phyloP scores from a whole-genome alignment of 768 basidiomycete genomes.

The Tylopilus intermedius region DNA sequence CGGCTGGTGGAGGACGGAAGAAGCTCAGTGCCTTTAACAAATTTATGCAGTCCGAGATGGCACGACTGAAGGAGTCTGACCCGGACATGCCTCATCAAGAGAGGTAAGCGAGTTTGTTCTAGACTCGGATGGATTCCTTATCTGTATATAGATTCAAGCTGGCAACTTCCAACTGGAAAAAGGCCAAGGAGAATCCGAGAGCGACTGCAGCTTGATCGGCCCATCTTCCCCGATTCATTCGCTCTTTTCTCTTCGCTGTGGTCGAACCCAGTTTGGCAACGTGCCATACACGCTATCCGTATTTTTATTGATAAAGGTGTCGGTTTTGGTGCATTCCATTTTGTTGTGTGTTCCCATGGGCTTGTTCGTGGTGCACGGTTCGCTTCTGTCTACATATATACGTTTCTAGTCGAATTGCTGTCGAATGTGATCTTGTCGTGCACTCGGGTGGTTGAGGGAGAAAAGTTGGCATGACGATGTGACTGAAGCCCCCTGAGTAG shows the following conservation, averaged over 20 bases:
- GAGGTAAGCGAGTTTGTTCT: constrained; percentile 39
- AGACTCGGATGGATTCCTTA: not conserved
- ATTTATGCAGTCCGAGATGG: constrained; percentile 77
- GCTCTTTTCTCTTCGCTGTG: constrained; percentile 2
- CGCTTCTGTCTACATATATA: constrained; percentile 5
- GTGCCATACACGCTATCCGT: constrained; percentile 12
- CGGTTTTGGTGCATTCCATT: constrained; percentile 18
- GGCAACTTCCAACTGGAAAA: constrained; percentile 77
- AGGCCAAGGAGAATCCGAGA: constrained; percentile 62
- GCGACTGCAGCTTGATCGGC: constrained; percentile 22
- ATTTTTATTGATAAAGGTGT: constrained; percentile 33
- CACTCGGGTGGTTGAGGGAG: not conserved
- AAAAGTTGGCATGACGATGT: constrained; percentile 8
- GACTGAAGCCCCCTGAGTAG: constrained; percentile 19
- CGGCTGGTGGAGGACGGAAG: constrained; percentile 49
- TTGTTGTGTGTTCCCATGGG: constrained; percentile 8
- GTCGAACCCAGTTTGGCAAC: constrained; percentile 18
- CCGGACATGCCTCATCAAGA: constrained; percentile 71
- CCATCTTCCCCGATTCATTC: constrained; percentile 5
- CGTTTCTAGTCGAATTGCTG: constrained; percentile 9
- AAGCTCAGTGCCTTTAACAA: constrained; percentile 72
- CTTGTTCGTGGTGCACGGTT: constrained; percentile 3
- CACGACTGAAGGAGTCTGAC: constrained; percentile 69
- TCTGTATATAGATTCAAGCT: constrained; percentile 53
- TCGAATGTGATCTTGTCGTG: not conserved